phyloP scores from a whole-genome alignment of 164 flowering plant genomes.

The Magnolia sinica region DNA sequence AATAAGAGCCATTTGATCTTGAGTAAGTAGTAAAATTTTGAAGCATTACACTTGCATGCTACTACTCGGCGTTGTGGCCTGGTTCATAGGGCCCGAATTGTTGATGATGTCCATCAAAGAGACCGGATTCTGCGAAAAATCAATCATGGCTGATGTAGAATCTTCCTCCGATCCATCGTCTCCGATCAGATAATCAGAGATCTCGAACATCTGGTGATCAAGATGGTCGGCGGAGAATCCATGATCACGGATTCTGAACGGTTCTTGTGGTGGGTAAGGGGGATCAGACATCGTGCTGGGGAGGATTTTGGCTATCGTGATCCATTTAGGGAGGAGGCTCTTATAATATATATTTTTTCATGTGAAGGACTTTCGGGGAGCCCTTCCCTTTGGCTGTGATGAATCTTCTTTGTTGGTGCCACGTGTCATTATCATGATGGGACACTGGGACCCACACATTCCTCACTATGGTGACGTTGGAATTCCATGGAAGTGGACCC shows the following conservation, averaged over 20 bases:
- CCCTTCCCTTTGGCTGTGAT: neutral
- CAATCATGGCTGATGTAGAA: neutral
- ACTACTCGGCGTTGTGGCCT: neutral
- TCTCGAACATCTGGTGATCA: conserved; percentile 16
- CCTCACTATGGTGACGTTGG: conserved; percentile 7
- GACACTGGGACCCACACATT: neutral
- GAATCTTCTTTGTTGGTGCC: conserved; percentile 3
- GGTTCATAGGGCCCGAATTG: conserved; percentile 10
- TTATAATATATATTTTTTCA: neutral
- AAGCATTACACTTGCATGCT: neutral
- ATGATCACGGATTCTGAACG: conserved; percentile 9
- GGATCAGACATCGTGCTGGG: neutral
- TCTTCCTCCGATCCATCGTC: conserved; percentile 18
- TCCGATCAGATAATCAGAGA: conserved; percentile 28
- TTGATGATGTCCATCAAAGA: neutral
- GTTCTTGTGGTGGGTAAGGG: neutral
- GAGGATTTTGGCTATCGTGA: too few species aligned
- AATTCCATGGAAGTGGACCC: neutral
- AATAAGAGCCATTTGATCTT: too few species aligned
- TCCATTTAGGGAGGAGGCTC: neutral
- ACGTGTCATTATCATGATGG: neutral
- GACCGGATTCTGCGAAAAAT: neutral
- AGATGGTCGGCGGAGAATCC: neutral
- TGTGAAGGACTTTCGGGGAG: neutral
- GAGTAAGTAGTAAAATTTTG: neutral